phyloP scores from a whole-genome alignment of 2,329 filamentous ascomycete species.

The Aureobasidium sp. region DNA sequence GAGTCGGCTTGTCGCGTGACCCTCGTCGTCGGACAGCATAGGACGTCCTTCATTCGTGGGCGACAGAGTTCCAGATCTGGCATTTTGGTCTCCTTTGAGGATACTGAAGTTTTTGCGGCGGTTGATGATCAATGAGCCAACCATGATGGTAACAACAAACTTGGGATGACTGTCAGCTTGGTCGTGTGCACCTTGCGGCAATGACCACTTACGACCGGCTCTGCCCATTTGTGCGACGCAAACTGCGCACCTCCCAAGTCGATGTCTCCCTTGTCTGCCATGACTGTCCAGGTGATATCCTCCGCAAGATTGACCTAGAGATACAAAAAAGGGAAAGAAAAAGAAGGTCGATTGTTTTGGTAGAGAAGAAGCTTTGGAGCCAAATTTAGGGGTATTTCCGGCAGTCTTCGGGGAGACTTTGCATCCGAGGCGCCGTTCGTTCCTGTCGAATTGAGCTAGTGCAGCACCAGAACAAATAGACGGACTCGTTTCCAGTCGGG shows the following conservation, averaged over 20 bases:
- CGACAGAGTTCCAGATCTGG: neutral
- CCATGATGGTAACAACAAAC: constrained; percentile 35
- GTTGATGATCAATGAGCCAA: constrained; percentile 32
- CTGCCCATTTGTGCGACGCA: constrained; percentile 18
- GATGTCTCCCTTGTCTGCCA: constrained; percentile 2
- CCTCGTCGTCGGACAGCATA: neutral
- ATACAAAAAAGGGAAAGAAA: neutral
- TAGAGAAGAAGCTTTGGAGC: neutral
- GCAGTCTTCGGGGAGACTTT: neutral
- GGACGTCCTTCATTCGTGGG: neutral
- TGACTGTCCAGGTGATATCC: neutral
- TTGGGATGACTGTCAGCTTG: constrained; percentile 14
- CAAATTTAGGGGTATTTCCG: constrained; percentile 3
- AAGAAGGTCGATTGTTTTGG: neutral
- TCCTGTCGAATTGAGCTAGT: neutral
- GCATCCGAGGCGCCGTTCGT: neutral
- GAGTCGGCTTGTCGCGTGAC: constrained; percentile 14
- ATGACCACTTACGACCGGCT: constrained; percentile 18
- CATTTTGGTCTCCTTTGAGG: constrained; percentile 7
- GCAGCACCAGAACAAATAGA: neutral
- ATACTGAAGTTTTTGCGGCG: constrained; percentile 29
- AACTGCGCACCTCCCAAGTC: constrained; percentile 19
- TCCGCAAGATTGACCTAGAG: neutral
- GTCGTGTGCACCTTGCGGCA: neutral
- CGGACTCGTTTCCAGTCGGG: neutral